A percentile compares a stretch with the other conserved stretches of the same genome.
Conservation (phyloP, 106 monocot species). For the Dendrobium catenatum region DNA sequence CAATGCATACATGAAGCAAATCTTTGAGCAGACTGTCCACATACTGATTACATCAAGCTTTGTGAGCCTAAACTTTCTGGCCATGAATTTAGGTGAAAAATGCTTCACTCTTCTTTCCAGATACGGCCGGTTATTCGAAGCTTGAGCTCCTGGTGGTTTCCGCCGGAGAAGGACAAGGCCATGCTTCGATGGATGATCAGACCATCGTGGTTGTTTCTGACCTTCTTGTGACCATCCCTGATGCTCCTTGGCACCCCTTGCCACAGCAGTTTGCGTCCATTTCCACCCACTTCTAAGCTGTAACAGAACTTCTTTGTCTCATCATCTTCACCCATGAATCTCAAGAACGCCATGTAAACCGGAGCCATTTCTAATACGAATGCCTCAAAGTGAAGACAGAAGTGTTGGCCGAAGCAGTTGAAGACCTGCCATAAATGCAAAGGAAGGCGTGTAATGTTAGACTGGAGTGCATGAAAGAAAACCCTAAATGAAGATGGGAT, state of each 20-base stretch:
- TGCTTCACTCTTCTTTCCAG: slow-evolving; percentile 4
- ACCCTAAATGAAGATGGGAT: too few species aligned
- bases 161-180: slow-evolving; percentile 23
- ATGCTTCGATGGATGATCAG: slow-evolving; percentile 22
- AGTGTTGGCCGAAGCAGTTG: slow-evolving; percentile 26
- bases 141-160: slow-evolving; percentile 13
- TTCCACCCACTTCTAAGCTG: slow-evolving; percentile 22
- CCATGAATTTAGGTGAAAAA: neutral
- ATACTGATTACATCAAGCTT: neutral
- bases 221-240: slow-evolving; percentile 35
- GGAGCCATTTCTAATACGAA: slow-evolving; percentile 20
- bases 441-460: too few species aligned
- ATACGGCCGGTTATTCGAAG: slow-evolving; percentile 5
- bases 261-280: slow-evolving; percentile 19
- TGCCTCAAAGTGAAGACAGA: slow-evolving; percentile 29
- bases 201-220: slow-evolving; percentile 24
- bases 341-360: slow-evolving; percentile 27
- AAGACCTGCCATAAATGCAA: slow-evolving; percentile 7
- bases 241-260: slow-evolving; percentile 27
- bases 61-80: neutral
- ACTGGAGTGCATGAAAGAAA: too few species aligned
- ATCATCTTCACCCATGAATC: slow-evolving; percentile 24
- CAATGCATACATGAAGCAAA: neutral
- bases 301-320: slow-evolving; percentile 20
- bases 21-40: slow-evolving; percentile 2